phyloP scores from a whole-genome alignment of 805 yeast species.

The Saccharomycopsis amapae region DNA sequence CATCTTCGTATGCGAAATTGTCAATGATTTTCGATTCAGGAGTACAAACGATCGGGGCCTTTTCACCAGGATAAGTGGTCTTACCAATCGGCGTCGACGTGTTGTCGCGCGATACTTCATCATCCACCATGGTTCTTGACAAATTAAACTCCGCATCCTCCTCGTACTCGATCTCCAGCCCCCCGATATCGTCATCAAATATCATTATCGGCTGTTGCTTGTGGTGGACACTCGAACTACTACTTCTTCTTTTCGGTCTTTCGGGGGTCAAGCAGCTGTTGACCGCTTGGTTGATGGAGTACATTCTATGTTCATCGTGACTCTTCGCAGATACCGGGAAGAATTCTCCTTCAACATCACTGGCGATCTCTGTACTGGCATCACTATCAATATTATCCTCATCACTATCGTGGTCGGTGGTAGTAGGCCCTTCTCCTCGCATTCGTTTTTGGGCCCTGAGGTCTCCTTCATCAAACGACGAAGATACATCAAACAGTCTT shows the following conservation, averaged over 20 bases:
- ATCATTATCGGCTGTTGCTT: background rate
- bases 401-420: background rate
- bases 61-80: background rate
- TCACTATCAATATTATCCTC: constrained; percentile 11
- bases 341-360: constrained; percentile 16
- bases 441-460: no score
- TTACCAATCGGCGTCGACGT: background rate
- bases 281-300: background rate
- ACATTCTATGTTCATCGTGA: constrained; percentile 2
- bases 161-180: no score
- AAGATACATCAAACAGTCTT: constrained; percentile 7
- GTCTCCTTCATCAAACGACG: no score
- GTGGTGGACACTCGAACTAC: background rate
- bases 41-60: background rate
- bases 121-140: no score
- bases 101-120: background rate
- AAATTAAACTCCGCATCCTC: no score
- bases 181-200: no score
- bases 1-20: background rate
- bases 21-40: constrained; percentile 5
- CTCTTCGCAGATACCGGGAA: background rate
- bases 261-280: constrained; percentile 16
- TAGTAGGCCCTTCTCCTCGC: background rate
- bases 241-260: constrained; percentile 2
- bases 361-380: constrained; percentile 17